phyloP scores from a whole-genome alignment of 306 rosid species.

The Dalbergia oliveri region DNA sequence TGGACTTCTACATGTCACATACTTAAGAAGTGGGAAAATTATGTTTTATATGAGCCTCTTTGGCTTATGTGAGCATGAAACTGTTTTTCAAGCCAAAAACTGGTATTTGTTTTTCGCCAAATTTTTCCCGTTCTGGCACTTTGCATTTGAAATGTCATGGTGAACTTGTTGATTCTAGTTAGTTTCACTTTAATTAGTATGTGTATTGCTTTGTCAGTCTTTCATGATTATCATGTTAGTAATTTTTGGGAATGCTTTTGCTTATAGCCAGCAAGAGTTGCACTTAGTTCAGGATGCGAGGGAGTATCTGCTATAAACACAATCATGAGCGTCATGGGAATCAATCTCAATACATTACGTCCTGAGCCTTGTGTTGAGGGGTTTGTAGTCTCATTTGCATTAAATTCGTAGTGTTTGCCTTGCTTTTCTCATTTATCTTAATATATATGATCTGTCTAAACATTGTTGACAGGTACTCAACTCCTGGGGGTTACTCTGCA shows the following conservation, averaged over 20 bases:
- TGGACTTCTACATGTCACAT: conserved; percentile 19
- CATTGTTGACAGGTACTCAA: conserved; percentile 79
- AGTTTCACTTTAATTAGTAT: not conserved
- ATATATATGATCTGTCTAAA: conserved; percentile 37
- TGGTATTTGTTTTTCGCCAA: not conserved
- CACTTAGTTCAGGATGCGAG: conserved; percentile 85
- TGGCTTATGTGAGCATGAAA: conserved; percentile 4
- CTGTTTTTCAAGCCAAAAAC: conserved; percentile 1
- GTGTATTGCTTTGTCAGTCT: not conserved
- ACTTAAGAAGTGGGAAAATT: conserved; percentile 8
- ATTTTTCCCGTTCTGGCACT: not conserved
- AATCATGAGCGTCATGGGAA: conserved; percentile 99
- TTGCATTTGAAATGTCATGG: conserved; percentile 17
- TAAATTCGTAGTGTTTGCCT: conserved; percentile 34
- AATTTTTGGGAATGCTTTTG: conserved; percentile 33
- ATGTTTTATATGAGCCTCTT: not conserved
- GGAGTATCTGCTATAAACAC: conserved; percentile 95
- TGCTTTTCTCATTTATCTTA: conserved; percentile 28
- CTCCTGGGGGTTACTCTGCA: conserved; percentile 98
- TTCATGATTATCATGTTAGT: conserved; percentile 37
- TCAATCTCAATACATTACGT: conserved; percentile 81
- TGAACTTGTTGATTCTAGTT: conserved; percentile 16
- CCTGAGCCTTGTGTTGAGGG: conserved; percentile 99
- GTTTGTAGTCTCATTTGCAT: conserved; percentile 56
- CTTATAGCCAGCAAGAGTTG: conserved; percentile 85